A percentile compares a stretch with the other conserved stretches of the same genome.
Conservation (phyloP, 1,284 basidiomycete genomes). For the Exobasidium cylindrosporum region DNA sequence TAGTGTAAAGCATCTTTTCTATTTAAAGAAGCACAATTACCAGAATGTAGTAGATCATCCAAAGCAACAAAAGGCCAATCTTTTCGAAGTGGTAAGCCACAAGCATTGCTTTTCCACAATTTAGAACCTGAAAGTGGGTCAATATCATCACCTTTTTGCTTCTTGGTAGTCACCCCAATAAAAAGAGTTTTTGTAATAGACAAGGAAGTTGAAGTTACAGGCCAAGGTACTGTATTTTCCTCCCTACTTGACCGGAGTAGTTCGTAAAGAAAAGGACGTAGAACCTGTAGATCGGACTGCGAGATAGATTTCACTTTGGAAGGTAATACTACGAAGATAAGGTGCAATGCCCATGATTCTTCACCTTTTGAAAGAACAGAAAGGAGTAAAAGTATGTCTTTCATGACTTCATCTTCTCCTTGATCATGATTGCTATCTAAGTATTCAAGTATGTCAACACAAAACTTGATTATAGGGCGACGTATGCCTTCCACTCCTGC, state of each 20-base stretch:
- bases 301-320: not conserved
- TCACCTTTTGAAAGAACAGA: not conserved
- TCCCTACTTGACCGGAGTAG: not conserved
- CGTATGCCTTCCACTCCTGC: not conserved
- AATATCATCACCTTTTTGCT: conserved; percentile 16
- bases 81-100: conserved; percentile 66
- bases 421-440: not conserved
- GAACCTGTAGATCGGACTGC: conserved; percentile 57
- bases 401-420: not conserved
- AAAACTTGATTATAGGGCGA: not conserved
- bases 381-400: not conserved
- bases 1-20: conserved; percentile 71
- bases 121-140: conserved; percentile 47
- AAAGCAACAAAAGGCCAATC: conserved; percentile 76
- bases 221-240: not conserved
- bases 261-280: not conserved
- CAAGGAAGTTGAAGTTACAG: not conserved
- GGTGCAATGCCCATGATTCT: not conserved
- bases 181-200: not conserved
- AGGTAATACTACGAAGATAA: not conserved
- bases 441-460: not conserved
- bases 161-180: not conserved
- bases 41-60: conserved; percentile 68
- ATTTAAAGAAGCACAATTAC: conserved; percentile 43
- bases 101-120: conserved; percentile 56